These are phyloP conservation scores for Phyllostachys edulis DNA, from an alignment of 176 grass and related monocot species.

Conservation along the genomic window DNA sequence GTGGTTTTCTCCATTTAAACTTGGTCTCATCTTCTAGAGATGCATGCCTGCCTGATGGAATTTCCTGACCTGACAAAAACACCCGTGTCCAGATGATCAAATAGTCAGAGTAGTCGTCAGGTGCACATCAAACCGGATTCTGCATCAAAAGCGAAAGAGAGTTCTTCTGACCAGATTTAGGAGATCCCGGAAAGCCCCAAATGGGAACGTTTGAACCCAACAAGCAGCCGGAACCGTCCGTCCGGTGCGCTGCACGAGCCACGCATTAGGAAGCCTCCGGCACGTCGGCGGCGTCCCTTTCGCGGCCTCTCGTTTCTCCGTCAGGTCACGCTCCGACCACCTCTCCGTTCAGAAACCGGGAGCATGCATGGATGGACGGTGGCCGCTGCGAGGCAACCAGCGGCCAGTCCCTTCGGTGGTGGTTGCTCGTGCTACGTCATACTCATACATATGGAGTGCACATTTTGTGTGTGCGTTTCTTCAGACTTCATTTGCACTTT, in stretches of 20 bases:
- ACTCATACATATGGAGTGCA: not conserved
- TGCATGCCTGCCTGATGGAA: not conserved
- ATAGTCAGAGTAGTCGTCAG: not conserved
- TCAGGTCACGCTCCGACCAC: constrained; percentile 19
- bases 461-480: not conserved
- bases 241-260: not conserved
- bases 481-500: not conserved
- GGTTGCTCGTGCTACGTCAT: not conserved
- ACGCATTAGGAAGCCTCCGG: not conserved
- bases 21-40: constrained; percentile 20
- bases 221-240: not conserved
- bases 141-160: not conserved
- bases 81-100: not conserved
- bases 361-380: not conserved
- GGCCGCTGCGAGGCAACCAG: not conserved
- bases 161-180: not conserved
- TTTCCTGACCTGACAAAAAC: not conserved
- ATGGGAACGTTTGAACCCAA: constrained; percentile 19
- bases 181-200: not conserved
- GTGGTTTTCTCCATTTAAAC: not conserved
- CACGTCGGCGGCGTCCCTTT: not conserved
- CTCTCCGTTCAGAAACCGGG: not conserved
- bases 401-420: not conserved
- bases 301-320: not conserved
- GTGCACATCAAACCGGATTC: not conserved